Conservation (phyloP, 345 rosid species). For the Rhodomyrtus tomentosa region DNA sequence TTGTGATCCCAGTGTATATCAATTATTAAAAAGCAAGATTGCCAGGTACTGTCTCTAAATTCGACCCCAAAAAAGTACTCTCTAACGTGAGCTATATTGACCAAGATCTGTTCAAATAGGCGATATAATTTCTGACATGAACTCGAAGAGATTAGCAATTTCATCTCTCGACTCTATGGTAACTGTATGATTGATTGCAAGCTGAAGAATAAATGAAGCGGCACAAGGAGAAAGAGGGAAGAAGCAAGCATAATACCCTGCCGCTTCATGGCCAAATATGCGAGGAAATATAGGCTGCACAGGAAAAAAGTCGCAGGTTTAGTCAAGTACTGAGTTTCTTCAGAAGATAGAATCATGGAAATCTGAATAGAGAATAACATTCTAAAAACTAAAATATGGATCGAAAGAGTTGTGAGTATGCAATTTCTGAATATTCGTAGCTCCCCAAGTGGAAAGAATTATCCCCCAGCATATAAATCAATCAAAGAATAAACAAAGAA, state of each 20-base stretch:
- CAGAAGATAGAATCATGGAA: background rate
- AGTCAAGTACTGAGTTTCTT: background rate
- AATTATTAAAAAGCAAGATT: no score
- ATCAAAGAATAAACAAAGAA: background rate
- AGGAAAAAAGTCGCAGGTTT: background rate
- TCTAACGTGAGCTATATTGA: background rate
- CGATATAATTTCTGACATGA: background rate
- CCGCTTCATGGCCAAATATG: conserved; percentile 95
- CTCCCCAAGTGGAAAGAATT: background rate
- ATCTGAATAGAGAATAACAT: background rate
- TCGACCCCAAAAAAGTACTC: background rate
- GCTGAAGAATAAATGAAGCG: background rate
- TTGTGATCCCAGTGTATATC: no score
- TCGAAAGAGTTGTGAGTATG: background rate
- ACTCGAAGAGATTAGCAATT: background rate
- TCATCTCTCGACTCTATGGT: background rate
- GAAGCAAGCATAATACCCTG: conserved; percentile 42
- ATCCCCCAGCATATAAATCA: background rate
- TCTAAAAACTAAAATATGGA: background rate
- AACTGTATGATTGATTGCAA: background rate
- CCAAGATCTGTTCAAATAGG: background rate
- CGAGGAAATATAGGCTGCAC: conserved; percentile 78
- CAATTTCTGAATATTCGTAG: background rate
- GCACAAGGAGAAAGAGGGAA: background rate
- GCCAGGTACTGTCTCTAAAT: no score